Conservation (phyloP, 371 early-diverging fungal species). For the Mortierella sp. region DNA sequence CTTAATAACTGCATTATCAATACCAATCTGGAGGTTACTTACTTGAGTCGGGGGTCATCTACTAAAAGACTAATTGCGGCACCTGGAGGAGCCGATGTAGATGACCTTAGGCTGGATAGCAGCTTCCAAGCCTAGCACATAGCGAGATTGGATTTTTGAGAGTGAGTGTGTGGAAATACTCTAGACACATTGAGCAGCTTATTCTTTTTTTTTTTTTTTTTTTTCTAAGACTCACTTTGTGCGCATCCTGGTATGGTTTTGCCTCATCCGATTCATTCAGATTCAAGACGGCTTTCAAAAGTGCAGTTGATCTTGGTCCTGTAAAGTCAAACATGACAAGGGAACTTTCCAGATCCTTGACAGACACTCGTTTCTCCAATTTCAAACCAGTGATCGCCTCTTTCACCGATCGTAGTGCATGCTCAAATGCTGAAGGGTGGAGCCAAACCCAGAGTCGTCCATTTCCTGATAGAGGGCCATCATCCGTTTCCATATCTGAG, state of each 20-base stretch:
- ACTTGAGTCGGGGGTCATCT: conserved; percentile 81
- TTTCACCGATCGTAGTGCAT: conserved; percentile 45
- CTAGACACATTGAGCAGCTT: neutral
- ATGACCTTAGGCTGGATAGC: conserved; percentile 61
- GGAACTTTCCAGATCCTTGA: conserved; percentile 55
- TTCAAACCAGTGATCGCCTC: conserved; percentile 22
- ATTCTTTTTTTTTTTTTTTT: conserved; percentile 7
- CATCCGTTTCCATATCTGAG: conserved; percentile 13
- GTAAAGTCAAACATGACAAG: conserved; percentile 77
- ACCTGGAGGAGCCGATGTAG: conserved; percentile 76
- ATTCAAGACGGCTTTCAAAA: conserved; percentile 62
- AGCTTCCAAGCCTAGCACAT: conserved; percentile 57
- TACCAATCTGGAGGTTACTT: conserved; percentile 10
- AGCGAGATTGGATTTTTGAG: no score
- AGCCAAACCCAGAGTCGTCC: conserved; percentile 72
- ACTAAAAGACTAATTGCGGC: conserved; percentile 72
- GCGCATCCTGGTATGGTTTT: conserved; percentile 37
- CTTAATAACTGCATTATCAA: no score
- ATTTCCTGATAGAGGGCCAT: conserved; percentile 32
- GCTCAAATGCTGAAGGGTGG: conserved; percentile 68
- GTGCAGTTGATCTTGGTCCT: conserved; percentile 81
- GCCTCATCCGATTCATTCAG: conserved; percentile 13
- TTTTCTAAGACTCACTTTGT: conserved; percentile 38
- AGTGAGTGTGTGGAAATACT: no score
- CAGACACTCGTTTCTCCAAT: conserved; percentile 15